A percentile compares a stretch with the other conserved stretches of the same genome.
phyloP scores from a whole-genome alignment of 2,329 filamentous ascomycete species.

The Diplodia corticola region DNA sequence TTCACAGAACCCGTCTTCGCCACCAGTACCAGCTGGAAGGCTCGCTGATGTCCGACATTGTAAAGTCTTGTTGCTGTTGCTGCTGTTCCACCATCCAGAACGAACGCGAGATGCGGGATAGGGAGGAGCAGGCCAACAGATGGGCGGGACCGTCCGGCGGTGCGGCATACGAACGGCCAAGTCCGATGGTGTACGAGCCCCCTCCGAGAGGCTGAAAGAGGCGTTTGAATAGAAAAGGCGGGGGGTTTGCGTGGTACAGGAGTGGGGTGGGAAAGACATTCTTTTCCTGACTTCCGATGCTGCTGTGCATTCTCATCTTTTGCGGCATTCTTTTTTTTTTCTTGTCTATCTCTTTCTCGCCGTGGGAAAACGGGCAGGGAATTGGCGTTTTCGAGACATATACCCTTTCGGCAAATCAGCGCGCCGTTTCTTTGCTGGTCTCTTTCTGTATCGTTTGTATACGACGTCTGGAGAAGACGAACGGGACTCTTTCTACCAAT shows the following conservation, averaged over 20 bases:
- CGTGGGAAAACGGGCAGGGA: neutral
- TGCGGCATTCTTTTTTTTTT: conserved; percentile 6
- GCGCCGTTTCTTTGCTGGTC: neutral
- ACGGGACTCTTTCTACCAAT: neutral
- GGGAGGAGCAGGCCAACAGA: conserved; percentile 44
- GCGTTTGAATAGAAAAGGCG: neutral
- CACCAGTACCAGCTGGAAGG: conserved; percentile 48
- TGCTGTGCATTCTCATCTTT: neutral
- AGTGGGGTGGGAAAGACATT: neutral
- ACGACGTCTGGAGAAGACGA: neutral
- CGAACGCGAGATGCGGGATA: conserved; percentile 46
- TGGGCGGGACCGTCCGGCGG: conserved; percentile 42
- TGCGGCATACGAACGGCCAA: conserved; percentile 34
- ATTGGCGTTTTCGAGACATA: conserved; percentile 11
- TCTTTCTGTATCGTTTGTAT: neutral
- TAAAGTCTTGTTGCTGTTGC: conserved; percentile 42
- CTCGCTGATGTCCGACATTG: conserved; percentile 36
- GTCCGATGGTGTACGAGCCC: conserved; percentile 37
- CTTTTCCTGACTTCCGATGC: neutral
- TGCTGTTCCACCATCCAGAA: conserved; percentile 47
- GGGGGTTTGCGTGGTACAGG: neutral
- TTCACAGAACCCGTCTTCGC: conserved; percentile 43
- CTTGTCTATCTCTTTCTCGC: neutral
- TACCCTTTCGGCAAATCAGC: conserved; percentile 11
- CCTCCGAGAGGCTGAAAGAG: neutral